Base-by-base conservation (phyloP, 2,329 filamentous ascomycete species). In the Talaromyces sp. region DNA sequence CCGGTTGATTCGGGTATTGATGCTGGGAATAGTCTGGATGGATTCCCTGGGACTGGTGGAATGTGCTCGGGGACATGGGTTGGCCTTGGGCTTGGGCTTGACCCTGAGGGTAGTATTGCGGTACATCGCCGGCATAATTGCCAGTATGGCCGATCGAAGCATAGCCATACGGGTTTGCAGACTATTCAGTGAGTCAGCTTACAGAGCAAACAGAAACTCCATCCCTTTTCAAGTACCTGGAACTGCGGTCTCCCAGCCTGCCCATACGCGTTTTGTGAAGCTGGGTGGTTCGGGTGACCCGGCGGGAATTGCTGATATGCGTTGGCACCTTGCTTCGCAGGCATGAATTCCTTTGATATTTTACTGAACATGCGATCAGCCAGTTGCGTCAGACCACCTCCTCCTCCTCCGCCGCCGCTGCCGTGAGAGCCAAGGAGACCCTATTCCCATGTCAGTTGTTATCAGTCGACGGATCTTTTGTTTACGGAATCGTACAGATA, bases 401-500 rank as follows among this genome's bases (percentile, higher is more conserved):
- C 23, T 23, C 57, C 23, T 23, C 23, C 23, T 23, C 23, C 23
- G 23, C 23, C 53, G 31, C 51, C 59, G 27, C 61, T 57, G n/a
- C 61, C 61, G 8, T 44, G 51, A 4, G 61, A 59, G 4, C 56
- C 57, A 16, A 59, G 61, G 6, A 59, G 9, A 52, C 56, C 42
- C 61, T 62, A 68, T 64, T 59, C 63, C 61, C 59, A 58, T 60
- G 68, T 72, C 69, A 72, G 69, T 67, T 64, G n/a, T n/a, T 5
- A 14, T 64, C 63, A 66, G 40, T 16, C 4, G 12, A 18, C 44
- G 5, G 36, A 7, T 5, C n/a, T 27, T 14, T 8, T 9, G 23
- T 42, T 6, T 14, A 30, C 23, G 14, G 57, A 62, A 18, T 27
- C 70, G 62, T 72, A 72, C 70, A 62, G 69, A 71, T 64, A 64